Percentiles rank a stretch among this genome's conserved stretches.
phyloP scores from a whole-genome alignment of 2,329 filamentous ascomycete genomes.

The Orbilia oligospora region DNA sequence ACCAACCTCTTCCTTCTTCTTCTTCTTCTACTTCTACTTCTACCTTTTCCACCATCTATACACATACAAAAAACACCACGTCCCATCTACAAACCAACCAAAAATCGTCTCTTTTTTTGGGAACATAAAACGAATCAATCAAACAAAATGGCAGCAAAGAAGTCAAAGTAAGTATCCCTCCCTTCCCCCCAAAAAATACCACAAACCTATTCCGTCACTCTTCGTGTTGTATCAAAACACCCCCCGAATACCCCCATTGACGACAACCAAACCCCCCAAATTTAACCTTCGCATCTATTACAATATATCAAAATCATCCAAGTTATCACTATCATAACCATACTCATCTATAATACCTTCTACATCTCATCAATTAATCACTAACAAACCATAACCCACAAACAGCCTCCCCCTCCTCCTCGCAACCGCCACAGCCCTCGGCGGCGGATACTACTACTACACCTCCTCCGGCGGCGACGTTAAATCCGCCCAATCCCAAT shows the following conservation, averaged over 20 bases:
- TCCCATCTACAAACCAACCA: no score
- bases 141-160: constrained; percentile 40
- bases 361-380: no score
- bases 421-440: constrained; percentile 36
- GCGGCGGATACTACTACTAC: constrained; percentile 59
- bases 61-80: no score
- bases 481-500: constrained; percentile 39
- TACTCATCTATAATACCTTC: no score
- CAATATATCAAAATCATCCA: no score
- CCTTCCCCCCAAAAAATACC: no score
- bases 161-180: constrained; percentile 38
- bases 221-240: constrained; percentile 37
- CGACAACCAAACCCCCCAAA: neutral
- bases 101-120: neutral
- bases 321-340: no score
- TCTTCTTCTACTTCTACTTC: no score
- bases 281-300: neutral
- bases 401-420: constrained; percentile 48
- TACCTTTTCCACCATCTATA: no score
- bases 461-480: constrained; percentile 38
- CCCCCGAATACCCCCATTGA: no score
- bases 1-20: no score
- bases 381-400: constrained; percentile 12
- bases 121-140: neutral
- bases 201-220: neutral